Base-by-base conservation (phyloP, 139 green algal genomes). In the Yamagishiella unicocca region DNA sequence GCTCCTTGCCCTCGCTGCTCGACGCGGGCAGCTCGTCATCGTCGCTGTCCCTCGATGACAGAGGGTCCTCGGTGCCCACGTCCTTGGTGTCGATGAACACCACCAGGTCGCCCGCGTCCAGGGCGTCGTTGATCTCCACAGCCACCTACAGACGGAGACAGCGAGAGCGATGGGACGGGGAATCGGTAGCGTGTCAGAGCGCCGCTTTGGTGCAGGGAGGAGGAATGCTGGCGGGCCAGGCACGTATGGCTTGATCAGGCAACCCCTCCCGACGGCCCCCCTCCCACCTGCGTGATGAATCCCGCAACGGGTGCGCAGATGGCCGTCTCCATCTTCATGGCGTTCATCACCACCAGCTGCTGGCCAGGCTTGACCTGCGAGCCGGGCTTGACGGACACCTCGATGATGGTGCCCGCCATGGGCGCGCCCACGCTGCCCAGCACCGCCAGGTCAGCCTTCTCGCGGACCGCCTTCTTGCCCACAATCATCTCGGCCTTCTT, bases 311-410 rank as follows among this genome's bases (percentile, higher is more conserved):
- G 96, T 38, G 96, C 94, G 24, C 90, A 92, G n/a, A 99, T 95
- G 14, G 91, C 93, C 0, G 97, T 99, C 93, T 99, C 97, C 97
- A 99, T 99, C 93, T 99, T 99, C 97, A 99, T 99, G 14, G 97
- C 97, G 43, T 88, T 94, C 88, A 99, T 93, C 58, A 99, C 92
- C 45, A 95, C 94, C 68, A 99, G 89, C 83, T 94, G 74, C 91
- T 97, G 91, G 10, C 97, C 97, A 31, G 96, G 94, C 50, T 92
- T 89, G 25, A 98, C 95, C 2, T 76, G n/a, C 2, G 82, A 42
- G 43, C 95, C 88, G 25, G 70, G 45, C 67, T 83, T 90, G 22
- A 85, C 66, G 7, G 40, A 88, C 67, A 75, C 92, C 88, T 99
- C 96, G 37, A 99, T 91, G 38, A 99, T 93, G 61, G 95, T 91